Evolutionary conservation across 208 protist genomes (phyloP), one percentile per base, ranked within the genome.

Genomic region (Acanthamoeba sp.): DNA sequence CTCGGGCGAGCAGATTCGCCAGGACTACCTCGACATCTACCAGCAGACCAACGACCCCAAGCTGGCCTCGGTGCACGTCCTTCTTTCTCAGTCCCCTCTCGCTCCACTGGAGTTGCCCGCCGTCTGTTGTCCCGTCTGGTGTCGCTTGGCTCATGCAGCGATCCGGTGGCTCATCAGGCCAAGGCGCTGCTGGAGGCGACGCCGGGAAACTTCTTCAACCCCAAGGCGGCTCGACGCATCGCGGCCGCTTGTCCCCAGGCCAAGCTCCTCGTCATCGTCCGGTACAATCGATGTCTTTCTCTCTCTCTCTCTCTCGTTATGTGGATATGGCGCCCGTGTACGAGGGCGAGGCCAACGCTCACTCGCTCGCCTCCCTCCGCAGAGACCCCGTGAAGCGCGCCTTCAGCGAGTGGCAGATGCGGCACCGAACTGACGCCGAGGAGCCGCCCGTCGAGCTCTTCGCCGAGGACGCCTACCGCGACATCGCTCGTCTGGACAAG

Each of bases 181-280:
- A 66, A 29, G 38, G 36, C 36, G 22, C 50, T 90, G 4, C 57
- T 90, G 24, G 84, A 90, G 29, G 84, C 84, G 12, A 90, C 84
- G 34, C 84, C 84, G 6, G 84, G 84, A 4, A 90, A 90, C 50
- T 90, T 90, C 57, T 90, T 90, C 27, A 90, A 90, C n/a, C 84
- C 84, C 29, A 90, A 90, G 84, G 84, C 48, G 3, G 84, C 84
- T 2, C 27, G 84, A 12, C 48, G 84, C 34, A 90, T 90, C 32
- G 84, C 84, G 1, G 55, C 55, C 48, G 57, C 84, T 12, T 90
- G 48, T n/a, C 84, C 84, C 84, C 5, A 90, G 1, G 84, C 84
- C 48, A 90, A 90, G 57, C 84, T 90, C 50, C n/a, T 90, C 57
- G n/a, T 90, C 84, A 90, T 90, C 84, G 84, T 90, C 84, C 84